These are phyloP conservation scores for Penicillium sp. DNA, from an alignment of 2,329 filamentous ascomycete genomes.

Conservation along the genomic window DNA sequence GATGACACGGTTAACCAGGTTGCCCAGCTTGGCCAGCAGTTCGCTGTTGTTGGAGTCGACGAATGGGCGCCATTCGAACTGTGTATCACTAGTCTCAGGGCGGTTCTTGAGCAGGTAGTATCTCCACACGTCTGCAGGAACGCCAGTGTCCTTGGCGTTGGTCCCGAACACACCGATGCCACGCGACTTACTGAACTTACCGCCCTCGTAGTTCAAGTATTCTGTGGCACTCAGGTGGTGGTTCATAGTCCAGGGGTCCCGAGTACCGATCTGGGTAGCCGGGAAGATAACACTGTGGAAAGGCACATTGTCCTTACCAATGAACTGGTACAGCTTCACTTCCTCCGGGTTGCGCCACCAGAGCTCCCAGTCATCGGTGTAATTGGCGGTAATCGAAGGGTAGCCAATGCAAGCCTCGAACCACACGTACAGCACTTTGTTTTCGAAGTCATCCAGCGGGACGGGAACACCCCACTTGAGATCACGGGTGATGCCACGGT, in stretches of 20 bases:
- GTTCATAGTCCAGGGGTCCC: conserved; percentile 82
- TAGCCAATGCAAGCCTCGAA: conserved; percentile 93
- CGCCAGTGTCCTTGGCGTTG: conserved; percentile 78
- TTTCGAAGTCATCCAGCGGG: conserved; percentile 58
- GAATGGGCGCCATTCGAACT: conserved; percentile 86
- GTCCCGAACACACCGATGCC: conserved; percentile 89
- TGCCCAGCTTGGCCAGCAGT: conserved; percentile 67
- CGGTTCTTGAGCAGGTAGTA: conserved; percentile 84
- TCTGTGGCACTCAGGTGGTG: conserved; percentile 86
- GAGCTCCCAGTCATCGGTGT: conserved; percentile 81
- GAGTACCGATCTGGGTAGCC: conserved; percentile 75
- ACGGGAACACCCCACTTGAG: conserved; percentile 78
- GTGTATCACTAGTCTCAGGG: conserved; percentile 78
- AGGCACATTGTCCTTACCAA: conserved; percentile 86
- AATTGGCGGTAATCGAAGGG: conserved; percentile 87
- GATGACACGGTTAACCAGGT: conserved; percentile 68
- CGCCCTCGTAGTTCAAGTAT: conserved; percentile 80
- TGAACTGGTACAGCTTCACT: conserved; percentile 87
- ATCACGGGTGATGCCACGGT: conserved; percentile 85
- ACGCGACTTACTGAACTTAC: conserved; percentile 89
- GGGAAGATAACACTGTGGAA: conserved; percentile 94
- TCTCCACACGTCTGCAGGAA: conserved; percentile 83
- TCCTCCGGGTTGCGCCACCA: conserved; percentile 93
- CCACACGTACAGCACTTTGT: conserved; percentile 89
- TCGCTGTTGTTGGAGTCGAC: conserved; percentile 84